These are phyloP conservation scores for Akebia trifoliata DNA, from an alignment of 164 flowering plant genomes.

Conservation along the genomic window DNA sequence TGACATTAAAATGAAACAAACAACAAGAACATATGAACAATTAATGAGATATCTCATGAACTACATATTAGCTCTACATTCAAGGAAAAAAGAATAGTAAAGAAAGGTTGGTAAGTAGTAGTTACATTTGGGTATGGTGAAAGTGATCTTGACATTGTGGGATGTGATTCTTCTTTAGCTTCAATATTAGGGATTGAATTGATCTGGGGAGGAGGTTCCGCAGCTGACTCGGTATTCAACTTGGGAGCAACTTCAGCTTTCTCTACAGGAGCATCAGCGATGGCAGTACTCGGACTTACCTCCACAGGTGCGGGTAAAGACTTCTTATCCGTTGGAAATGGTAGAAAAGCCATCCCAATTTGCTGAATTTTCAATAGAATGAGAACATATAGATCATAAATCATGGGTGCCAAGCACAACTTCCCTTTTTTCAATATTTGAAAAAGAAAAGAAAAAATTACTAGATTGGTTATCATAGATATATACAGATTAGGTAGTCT, in stretches of 20 bases:
- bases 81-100: not conserved
- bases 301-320: conserved; percentile 61
- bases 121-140: conserved; percentile 80
- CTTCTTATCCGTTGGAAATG: conserved; percentile 34
- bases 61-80: no score
- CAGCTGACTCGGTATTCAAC: conserved; percentile 24
- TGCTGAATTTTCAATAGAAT: conserved; percentile 39
- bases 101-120: not conserved
- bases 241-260: conserved; percentile 25
- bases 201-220: conserved; percentile 31
- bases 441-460: no score
- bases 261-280: conserved; percentile 14
- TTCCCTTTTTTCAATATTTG: no score
- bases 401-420: no score
- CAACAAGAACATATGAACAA: no score
- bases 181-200: conserved; percentile 58
- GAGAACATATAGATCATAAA: not conserved
- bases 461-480: no score
- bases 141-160: conserved; percentile 45
- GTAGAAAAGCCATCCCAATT: conserved; percentile 83
- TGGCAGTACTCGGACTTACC: no score
- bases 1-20: no score
- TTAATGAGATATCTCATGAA: no score
- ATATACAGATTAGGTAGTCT: no score
- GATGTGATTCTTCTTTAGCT: conserved; percentile 41